Percentiles rank a stretch among this genome's conserved stretches.
These are phyloP conservation scores for Hypoxylon crocopeplum DNA, from an alignment of 495 filamentous ascomycete genomes.

Conservation along the genomic window DNA sequence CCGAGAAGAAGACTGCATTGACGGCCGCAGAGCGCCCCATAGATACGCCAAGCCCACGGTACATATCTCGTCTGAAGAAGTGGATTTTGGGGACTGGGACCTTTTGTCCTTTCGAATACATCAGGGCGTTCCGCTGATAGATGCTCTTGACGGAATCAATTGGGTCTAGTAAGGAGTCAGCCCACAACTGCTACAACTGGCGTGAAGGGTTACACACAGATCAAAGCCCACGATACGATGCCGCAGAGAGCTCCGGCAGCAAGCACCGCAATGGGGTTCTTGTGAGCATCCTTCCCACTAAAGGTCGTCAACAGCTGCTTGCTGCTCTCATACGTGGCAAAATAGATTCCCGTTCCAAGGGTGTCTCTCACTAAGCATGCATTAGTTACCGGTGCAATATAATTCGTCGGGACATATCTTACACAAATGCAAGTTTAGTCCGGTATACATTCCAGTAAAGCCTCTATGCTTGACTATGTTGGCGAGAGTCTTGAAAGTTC, in stretches of 20 bases:
- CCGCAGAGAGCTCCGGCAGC: constrained; percentile 80
- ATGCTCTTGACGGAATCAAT: constrained; percentile 85
- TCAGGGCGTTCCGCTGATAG: constrained; percentile 81
- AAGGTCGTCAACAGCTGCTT: constrained; percentile 84
- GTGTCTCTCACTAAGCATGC: constrained; percentile 73
- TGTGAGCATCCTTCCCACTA: constrained; percentile 68
- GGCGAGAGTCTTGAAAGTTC: constrained; percentile 78
- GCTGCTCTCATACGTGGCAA: constrained; percentile 86
- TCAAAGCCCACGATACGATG: constrained; percentile 80
- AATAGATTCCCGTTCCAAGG: constrained; percentile 88
- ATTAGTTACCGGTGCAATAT: constrained; percentile 17
- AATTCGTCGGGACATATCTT: constrained; percentile 40
- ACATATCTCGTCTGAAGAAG: constrained; percentile 77
- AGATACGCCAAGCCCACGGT: constrained; percentile 77
- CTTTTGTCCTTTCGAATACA: constrained; percentile 65
- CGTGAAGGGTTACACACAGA: constrained; percentile 54
- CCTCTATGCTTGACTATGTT: constrained; percentile 83
- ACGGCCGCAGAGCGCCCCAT: constrained; percentile 76
- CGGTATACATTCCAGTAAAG: constrained; percentile 81
- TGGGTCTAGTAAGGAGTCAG: constrained; percentile 59
- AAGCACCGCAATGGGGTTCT: constrained; percentile 74
- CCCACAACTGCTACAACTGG: constrained; percentile 3
- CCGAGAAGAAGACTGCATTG: constrained; percentile 81
- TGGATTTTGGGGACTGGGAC: constrained; percentile 69
- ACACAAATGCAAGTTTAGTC: constrained; percentile 83